These are phyloP conservation scores for Fusarium bactridioides DNA, from an alignment of 2,329 filamentous ascomycete genomes.

Conservation along the genomic window DNA sequence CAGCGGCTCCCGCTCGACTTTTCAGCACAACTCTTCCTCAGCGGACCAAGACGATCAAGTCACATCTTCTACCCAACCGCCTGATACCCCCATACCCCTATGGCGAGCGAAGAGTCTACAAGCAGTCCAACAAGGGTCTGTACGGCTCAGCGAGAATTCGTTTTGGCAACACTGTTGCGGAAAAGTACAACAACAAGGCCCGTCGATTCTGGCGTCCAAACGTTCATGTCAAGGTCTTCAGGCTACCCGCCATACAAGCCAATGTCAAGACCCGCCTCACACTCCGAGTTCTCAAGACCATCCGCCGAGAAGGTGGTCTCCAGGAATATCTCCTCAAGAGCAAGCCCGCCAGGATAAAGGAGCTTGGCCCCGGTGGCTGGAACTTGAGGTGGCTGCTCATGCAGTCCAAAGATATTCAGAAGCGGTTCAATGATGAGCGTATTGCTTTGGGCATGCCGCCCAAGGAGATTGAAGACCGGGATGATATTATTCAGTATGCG, in stretches of 20 bases:
- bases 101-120: slow-evolving; percentile 74
- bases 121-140: slow-evolving; percentile 80
- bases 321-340: slow-evolving; percentile 90
- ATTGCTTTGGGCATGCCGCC: slow-evolving; percentile 67
- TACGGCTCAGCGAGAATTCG: slow-evolving; percentile 76
- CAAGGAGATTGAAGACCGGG: slow-evolving; percentile 47
- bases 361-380: slow-evolving; percentile 92
- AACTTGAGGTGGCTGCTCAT: slow-evolving; percentile 87
- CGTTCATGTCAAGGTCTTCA: slow-evolving; percentile 73
- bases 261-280: slow-evolving; percentile 74
- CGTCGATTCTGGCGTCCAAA: slow-evolving; percentile 80
- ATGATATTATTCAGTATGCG: slow-evolving; percentile 51
- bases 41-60: slow-evolving; percentile 52
- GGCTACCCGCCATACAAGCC: slow-evolving; percentile 66
- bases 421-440: slow-evolving; percentile 71
- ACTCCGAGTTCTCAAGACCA: slow-evolving; percentile 73
- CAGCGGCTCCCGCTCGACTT: slow-evolving; percentile 26
- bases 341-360: slow-evolving; percentile 79
- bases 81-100: slow-evolving; percentile 76
- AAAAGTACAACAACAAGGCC: slow-evolving; percentile 73
- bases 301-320: slow-evolving; percentile 86
- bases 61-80: slow-evolving; percentile 55
- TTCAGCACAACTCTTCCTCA: slow-evolving; percentile 50
- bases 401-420: slow-evolving; percentile 74
- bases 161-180: slow-evolving; percentile 82